phyloP scores from a whole-genome alignment of 2,329 filamentous ascomycete genomes.

The Aphanocladium album region DNA sequence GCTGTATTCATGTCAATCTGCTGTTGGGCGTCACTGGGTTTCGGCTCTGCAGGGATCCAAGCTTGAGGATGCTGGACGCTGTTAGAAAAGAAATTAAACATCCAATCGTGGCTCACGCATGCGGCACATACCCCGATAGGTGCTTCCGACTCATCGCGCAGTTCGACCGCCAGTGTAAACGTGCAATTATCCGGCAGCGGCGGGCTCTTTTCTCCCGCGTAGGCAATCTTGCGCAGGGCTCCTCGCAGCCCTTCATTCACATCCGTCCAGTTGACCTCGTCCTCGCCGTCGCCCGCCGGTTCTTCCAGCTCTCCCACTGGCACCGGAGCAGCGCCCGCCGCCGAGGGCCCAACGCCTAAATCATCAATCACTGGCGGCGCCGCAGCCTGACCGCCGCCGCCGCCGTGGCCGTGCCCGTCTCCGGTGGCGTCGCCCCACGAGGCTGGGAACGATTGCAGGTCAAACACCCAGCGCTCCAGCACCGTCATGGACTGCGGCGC shows the following conservation, averaged over 20 bases:
- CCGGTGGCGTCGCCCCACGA: slow-evolving; percentile 28
- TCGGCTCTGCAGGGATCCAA: slow-evolving; percentile 54
- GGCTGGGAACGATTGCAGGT: slow-evolving; percentile 47
- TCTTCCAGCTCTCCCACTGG: neutral
- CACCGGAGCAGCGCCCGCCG: neutral
- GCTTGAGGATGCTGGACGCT: slow-evolving; percentile 48
- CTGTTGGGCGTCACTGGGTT: slow-evolving; percentile 11
- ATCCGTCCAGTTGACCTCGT: slow-evolving; percentile 49
- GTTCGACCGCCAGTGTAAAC: slow-evolving; percentile 71
- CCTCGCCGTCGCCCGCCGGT: slow-evolving; percentile 14
- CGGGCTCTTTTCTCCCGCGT: slow-evolving; percentile 52
- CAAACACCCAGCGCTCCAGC: slow-evolving; percentile 59
- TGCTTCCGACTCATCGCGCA: slow-evolving; percentile 55
- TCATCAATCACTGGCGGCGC: neutral
- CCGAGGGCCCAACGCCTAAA: neutral
- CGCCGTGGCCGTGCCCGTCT: neutral
- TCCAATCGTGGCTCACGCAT: no score
- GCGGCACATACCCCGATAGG: slow-evolving; percentile 50
- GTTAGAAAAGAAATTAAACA: slow-evolving; percentile 5
- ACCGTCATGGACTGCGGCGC: slow-evolving; percentile 34
- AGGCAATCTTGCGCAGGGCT: slow-evolving; percentile 57
- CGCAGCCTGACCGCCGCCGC: neutral
- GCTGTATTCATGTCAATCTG: slow-evolving; percentile 21
- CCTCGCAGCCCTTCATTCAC: slow-evolving; percentile 69
- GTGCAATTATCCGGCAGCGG: slow-evolving; percentile 61